Base-by-base conservation (phyloP, 75 land plant genomes). In the Pinus taeda region DNA sequence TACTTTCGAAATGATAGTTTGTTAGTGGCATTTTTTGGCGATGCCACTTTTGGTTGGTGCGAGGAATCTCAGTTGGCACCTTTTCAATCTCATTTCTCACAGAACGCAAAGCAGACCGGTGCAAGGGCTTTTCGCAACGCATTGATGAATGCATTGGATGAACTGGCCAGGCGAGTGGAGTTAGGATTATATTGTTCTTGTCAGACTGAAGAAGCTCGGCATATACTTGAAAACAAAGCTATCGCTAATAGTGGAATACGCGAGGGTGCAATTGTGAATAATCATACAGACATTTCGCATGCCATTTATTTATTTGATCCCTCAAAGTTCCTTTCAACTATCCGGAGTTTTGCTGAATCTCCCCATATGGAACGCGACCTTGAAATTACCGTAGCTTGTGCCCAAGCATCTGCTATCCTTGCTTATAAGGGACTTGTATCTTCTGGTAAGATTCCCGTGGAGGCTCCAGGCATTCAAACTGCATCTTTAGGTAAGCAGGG, bases 11-110 rank as follows among this genome's bases (percentile, higher is more conserved):
- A 59, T 17, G 83, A 64, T 21, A 78, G 75, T 9, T 55, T 83
- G 14, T 71, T 88, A 11, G 90, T 92, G 22, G 90, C 90, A 9
- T 89, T 77, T 60, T 85, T 88, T 78, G 90, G 86, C 6, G 91
- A 87, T 69, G 81, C 77, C 18, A 79, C 89, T 4, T 82, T 83
- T 72, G 72, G 85, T 36, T 88, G 90, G 94, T 88, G 88, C 58
- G 24, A 74, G n/a, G 69, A 82, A 11, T 85, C 86, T 33, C 90
- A 88, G 62, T 49, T 90, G 79, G 74, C 75, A 58, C 85, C 85
- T 15, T 90, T 91, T 29, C 58, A 73, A 55, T 56, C 58, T 57
- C 22, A 73, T 56, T 73, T 92, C 74, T 58, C 85, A 26, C 83
- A 82, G 62, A 76, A 80, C 62, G 86, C 57, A 74, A 85, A 87